These are phyloP conservation scores for Anisodus acutangulus DNA, from an alignment of 257 asterid species.

Conservation along the genomic window DNA sequence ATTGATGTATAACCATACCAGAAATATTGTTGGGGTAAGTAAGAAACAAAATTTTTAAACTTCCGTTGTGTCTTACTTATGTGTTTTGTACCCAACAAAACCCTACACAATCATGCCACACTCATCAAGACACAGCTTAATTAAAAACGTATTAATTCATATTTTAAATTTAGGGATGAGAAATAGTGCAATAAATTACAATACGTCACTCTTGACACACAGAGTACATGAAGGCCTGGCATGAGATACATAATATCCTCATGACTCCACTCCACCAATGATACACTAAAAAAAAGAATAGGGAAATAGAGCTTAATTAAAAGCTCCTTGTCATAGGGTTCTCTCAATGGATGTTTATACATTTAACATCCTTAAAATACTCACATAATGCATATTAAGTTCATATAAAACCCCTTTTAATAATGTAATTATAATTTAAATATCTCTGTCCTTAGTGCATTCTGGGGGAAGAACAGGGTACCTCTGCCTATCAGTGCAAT, in stretches of 20 bases:
- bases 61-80: too few relatives aligned
- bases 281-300: background rate
- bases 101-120: too few relatives aligned
- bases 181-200: constrained; percentile 16
- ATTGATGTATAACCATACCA: too few relatives aligned
- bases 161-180: background rate
- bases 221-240: background rate
- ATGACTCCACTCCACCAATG: background rate
- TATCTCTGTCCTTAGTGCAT: constrained; percentile 44
- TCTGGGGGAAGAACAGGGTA: constrained; percentile 38
- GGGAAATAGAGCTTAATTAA: background rate
- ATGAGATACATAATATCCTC: background rate
- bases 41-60: too few relatives aligned
- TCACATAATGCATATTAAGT: background rate
- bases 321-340: background rate
- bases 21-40: too few relatives aligned
- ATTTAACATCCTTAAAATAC: background rate
- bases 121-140: background rate
- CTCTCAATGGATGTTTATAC: background rate
- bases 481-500: constrained; percentile 43
- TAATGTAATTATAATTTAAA: constrained; percentile 2
- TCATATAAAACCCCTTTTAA: background rate
- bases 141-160: background rate
- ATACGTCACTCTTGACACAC: background rate
- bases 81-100: too few relatives aligned